These are phyloP conservation scores for Leishmania arabica DNA, from an alignment of 208 protist species.

Conservation along the genomic window DNA sequence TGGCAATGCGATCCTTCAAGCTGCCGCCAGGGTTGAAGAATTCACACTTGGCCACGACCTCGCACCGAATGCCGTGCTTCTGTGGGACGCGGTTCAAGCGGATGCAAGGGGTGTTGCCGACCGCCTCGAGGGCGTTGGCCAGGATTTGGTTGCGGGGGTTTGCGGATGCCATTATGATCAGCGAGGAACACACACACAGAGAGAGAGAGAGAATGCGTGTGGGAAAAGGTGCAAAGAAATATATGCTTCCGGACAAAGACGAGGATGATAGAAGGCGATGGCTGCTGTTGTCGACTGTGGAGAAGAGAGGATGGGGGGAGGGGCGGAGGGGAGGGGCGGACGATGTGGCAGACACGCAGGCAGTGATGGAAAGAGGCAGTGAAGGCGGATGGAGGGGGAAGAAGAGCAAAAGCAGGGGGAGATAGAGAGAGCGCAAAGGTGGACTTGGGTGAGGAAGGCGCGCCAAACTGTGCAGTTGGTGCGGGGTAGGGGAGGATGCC, in stretches of 20 bases:
- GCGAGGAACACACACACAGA: not conserved
- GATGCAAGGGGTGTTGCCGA: constrained; percentile 91
- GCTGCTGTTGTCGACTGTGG: not conserved
- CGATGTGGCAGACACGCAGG: not conserved
- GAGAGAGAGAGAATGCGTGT: not conserved
- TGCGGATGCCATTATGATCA: constrained; percentile 10
- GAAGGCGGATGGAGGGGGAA: no score
- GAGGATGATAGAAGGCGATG: not conserved
- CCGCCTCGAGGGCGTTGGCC: constrained; percentile 67
- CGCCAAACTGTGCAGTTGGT: not conserved
- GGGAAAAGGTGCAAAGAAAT: not conserved
- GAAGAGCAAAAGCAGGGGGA: no score
- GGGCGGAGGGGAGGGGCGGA: not conserved
- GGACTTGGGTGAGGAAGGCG: no score
- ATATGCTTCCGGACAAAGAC: not conserved
- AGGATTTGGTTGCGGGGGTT: constrained; percentile 35
- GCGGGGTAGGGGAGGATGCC: not conserved
- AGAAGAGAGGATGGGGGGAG: not conserved
- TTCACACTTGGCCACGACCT: constrained; percentile 93
- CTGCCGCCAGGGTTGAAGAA: constrained; percentile 94
- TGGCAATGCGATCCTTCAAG: constrained; percentile 98
- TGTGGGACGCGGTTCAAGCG: constrained; percentile 84
- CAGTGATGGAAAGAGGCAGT: not conserved
- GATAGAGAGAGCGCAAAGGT: no score
- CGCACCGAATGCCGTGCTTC: constrained; percentile 77